phyloP scores from a whole-genome alignment of 192 early-diverging fungal species.

The Coemansia sp. region DNA sequence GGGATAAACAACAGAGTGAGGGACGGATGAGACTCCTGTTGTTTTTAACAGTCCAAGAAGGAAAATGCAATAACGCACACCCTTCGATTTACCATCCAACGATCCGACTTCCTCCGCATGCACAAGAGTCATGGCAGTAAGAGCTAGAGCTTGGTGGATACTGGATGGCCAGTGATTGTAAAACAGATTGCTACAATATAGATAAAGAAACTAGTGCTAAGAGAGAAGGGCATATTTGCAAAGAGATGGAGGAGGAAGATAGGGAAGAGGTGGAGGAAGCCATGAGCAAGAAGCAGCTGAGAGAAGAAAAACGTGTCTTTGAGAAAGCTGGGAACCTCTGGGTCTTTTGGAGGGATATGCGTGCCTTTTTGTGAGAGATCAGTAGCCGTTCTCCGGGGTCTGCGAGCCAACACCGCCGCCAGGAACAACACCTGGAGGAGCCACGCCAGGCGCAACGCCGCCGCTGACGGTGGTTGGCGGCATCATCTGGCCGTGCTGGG shows the following conservation, averaged over 20 bases:
- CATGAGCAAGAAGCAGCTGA: neutral
- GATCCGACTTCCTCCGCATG: too few species aligned
- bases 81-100: too few species aligned
- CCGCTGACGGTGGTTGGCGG: conserved; percentile 18
- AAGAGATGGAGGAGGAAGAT: neutral
- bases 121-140: too few species aligned
- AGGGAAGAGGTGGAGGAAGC: conserved; percentile 2
- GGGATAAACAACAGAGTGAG: too few species aligned
- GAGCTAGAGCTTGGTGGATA: too few species aligned
- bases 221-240: neutral
- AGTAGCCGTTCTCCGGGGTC: conserved; percentile 35
- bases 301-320: neutral
- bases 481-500: conserved; percentile 53
- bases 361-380: neutral
- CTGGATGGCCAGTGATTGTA: neutral
- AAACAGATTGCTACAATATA: neutral
- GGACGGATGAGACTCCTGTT: too few species aligned
- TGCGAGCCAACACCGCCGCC: conserved; percentile 11
- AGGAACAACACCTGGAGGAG: conserved; percentile 16
- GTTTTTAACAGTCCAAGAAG: too few species aligned
- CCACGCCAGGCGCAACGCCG: neutral
- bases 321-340: neutral
- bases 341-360: neutral
- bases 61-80: too few species aligned
- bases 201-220: conserved; percentile 48